Conservation (phyloP, 306 rosid species). For the Cajanus cajan region DNA sequence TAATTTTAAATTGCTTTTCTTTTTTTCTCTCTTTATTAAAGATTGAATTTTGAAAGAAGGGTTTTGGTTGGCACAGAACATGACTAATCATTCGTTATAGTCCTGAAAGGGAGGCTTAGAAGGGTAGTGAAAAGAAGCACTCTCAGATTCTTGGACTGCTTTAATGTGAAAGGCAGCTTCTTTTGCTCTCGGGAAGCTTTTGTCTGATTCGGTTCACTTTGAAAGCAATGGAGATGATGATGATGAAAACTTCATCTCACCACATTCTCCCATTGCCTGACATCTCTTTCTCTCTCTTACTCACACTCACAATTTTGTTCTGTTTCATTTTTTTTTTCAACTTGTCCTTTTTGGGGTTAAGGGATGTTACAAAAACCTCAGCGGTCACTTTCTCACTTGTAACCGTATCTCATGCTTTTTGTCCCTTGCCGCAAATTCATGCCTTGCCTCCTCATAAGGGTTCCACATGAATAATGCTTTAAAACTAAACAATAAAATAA, state of each 20-base stretch:
- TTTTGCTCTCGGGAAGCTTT: slow-evolving; percentile 73
- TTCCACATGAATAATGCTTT: slow-evolving; percentile 55
- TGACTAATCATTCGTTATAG: slow-evolving; percentile 59
- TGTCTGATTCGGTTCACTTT: slow-evolving; percentile 83
- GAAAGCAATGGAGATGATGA: slow-evolving; percentile 78
- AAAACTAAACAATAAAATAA: slow-evolving; percentile 46
- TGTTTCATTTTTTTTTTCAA: slow-evolving; percentile 36
- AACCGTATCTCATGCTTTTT: slow-evolving; percentile 77
- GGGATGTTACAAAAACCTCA: slow-evolving; percentile 30
- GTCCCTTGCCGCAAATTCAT: slow-evolving; percentile 85
- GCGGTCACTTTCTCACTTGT: slow-evolving; percentile 55
- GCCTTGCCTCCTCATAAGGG: slow-evolving; percentile 77
- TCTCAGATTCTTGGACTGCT: slow-evolving; percentile 82
- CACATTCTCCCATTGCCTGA: slow-evolving; percentile 44
- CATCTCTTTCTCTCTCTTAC: slow-evolving; percentile 38
- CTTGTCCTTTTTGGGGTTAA: slow-evolving; percentile 38
- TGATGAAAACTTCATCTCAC: slow-evolving; percentile 56
- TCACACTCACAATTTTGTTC: slow-evolving; percentile 21
- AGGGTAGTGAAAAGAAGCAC: slow-evolving; percentile 42
- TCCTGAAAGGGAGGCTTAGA: slow-evolving; percentile 58
- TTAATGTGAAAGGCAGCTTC: slow-evolving; percentile 62
- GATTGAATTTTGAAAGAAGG: slow-evolving; percentile 34
- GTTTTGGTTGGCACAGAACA: slow-evolving; percentile 59
- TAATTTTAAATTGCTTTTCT: slow-evolving; percentile 1
- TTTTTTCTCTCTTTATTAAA: slow-evolving; percentile 22